Conservation (phyloP, 1,139 yeast species). For the Petasospora rhodanensis region DNA sequence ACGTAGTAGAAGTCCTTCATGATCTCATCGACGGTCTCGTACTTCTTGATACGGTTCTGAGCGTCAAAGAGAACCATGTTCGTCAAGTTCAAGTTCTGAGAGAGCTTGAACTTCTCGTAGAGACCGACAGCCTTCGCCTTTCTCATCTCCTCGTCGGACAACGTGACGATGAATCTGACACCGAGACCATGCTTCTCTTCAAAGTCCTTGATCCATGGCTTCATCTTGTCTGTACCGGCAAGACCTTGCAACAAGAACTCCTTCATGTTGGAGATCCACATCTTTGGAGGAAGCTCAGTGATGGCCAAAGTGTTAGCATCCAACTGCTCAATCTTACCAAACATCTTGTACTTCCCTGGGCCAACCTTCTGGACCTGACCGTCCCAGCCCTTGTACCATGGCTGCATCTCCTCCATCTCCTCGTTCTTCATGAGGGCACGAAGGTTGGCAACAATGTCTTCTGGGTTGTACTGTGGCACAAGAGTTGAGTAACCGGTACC, state of each 20-base stretch:
- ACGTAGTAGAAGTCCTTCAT: conserved; percentile 80
- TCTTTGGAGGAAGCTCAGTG: conserved; percentile 86
- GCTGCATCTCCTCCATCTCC: conserved; percentile 68
- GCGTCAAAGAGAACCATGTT: conserved; percentile 98
- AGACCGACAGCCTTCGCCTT: conserved; percentile 72
- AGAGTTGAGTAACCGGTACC: conserved; percentile 99
- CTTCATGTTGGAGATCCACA: conserved; percentile 90
- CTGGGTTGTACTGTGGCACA: conserved; percentile 87
- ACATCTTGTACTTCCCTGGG: conserved; percentile 64
- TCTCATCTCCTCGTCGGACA: conserved; percentile 77
- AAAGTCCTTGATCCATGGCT: conserved; percentile 91
- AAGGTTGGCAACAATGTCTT: conserved; percentile 72
- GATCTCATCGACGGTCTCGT: conserved; percentile 71
- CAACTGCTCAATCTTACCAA: conserved; percentile 76
- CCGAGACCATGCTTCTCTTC: conserved; percentile 89
- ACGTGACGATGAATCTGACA: conserved; percentile 71
- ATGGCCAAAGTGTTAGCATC: conserved; percentile 82
- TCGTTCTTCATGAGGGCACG: conserved; percentile 70
- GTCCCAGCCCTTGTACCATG: conserved; percentile 97
- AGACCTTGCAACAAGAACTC: conserved; percentile 75
- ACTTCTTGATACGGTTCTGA: conserved; percentile 82
- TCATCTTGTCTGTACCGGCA: conserved; percentile 62
- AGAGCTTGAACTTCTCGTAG: conserved; percentile 76
- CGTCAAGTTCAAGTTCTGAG: conserved; percentile 60
- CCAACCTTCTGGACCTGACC: conserved; percentile 69